These are phyloP conservation scores for Tetraselmis chui DNA, from an alignment of 139 green algal species.

Conservation along the genomic window DNA sequence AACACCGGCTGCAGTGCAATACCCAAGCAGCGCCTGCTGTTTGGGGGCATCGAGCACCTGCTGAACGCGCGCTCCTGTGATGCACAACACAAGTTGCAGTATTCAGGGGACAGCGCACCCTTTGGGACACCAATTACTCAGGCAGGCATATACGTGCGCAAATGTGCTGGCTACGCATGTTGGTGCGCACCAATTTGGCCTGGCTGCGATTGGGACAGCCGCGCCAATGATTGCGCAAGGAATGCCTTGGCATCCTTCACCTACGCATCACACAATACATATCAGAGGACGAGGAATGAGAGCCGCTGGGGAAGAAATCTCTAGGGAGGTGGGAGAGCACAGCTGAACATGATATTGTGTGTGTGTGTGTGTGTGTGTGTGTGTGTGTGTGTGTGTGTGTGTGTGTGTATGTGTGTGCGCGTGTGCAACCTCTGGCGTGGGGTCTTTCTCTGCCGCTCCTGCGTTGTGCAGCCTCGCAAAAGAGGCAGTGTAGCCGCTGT, in stretches of 20 bases:
- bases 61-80: background rate
- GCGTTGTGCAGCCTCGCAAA: constrained; percentile 80
- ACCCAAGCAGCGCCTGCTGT: background rate
- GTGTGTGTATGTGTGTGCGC: too few relatives aligned
- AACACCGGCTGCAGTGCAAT: background rate
- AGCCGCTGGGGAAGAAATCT: too few relatives aligned
- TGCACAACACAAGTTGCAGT: too few relatives aligned
- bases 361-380: too few relatives aligned
- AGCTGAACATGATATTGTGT: too few relatives aligned
- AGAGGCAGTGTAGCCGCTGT: constrained; percentile 57
- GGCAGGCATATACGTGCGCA: too few relatives aligned
- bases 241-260: constrained; percentile 33
- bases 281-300: background rate
- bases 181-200: background rate
- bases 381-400: too few relatives aligned
- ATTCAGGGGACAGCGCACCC: too few relatives aligned
- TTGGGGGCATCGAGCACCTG: background rate
- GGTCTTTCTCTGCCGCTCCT: constrained; percentile 28
- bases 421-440: constrained; percentile 22
- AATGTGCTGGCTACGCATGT: too few relatives aligned
- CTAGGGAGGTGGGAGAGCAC: too few relatives aligned
- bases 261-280: constrained; percentile 6
- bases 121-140: too few relatives aligned
- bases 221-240: constrained; percentile 35
- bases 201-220: background rate